phyloP scores from a whole-genome alignment of 2,329 filamentous ascomycete species.

The Chaetomiaceae sp. region DNA sequence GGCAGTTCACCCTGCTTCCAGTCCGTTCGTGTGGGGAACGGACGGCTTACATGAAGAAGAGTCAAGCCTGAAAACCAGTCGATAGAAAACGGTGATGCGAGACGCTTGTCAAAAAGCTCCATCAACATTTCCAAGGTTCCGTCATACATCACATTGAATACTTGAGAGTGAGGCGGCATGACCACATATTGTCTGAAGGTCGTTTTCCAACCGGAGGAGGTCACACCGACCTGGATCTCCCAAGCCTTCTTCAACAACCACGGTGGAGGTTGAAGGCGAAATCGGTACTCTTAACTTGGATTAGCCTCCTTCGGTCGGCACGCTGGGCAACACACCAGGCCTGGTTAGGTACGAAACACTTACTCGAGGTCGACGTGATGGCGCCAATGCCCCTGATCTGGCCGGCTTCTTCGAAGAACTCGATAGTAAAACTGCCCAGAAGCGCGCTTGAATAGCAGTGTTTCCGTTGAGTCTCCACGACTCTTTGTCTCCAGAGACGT shows the following conservation, averaged over 20 bases:
- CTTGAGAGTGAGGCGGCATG: neutral
- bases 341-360: too few species aligned
- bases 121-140: neutral
- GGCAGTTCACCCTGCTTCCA: too few species aligned
- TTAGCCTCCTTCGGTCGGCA: neutral
- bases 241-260: conserved; percentile 3
- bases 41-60: conserved; percentile 1
- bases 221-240: neutral
- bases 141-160: neutral
- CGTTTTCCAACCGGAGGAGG: neutral
- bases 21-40: too few species aligned
- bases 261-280: neutral
- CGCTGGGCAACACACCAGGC: neutral
- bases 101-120: neutral
- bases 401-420: too few species aligned
- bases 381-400: too few species aligned
- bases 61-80: neutral
- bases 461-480: too few species aligned
- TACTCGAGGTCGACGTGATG: too few species aligned
- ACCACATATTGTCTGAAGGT: neutral
- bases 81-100: neutral
- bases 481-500: too few species aligned
- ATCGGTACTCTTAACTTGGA: neutral
- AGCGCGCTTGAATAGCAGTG: too few species aligned
- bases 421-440: too few species aligned